phyloP scores from a whole-genome alignment of 768 basidiomycete genomes.

The Neoboletus magnificus region DNA sequence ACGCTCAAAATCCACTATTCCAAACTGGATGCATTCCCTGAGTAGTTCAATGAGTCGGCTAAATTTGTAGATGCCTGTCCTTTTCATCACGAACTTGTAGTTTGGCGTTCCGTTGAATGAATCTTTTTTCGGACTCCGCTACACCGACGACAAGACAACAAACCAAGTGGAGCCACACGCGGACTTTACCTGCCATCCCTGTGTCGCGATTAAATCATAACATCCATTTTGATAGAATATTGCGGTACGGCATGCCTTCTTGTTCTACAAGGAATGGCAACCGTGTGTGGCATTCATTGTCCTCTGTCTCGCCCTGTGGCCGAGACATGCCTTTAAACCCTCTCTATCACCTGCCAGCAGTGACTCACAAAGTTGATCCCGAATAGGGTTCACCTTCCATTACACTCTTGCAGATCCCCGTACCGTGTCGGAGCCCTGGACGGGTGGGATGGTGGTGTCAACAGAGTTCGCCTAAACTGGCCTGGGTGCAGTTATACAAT shows the following conservation, averaged over 20 bases:
- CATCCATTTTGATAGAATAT: slow-evolving; percentile 10
- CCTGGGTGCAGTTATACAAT: slow-evolving; percentile 14
- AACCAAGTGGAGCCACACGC: slow-evolving; percentile 3
- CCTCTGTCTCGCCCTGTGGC: slow-evolving; percentile 5
- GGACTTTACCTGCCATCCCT: slow-evolving; percentile 11
- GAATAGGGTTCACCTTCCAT: slow-evolving; percentile 11
- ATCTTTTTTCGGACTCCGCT: neutral
- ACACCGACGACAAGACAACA: neutral
- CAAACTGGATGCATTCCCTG: neutral
- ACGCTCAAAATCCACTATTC: neutral
- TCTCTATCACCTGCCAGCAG: neutral
- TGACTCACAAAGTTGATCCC: slow-evolving; percentile 5
- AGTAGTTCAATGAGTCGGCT: neutral
- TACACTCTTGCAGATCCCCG: slow-evolving; percentile 16
- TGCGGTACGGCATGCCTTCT: slow-evolving; percentile 5
- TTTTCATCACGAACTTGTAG: neutral
- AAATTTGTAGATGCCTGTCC: slow-evolving; percentile 1
- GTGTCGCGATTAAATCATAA: neutral
- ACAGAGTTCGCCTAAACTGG: slow-evolving; percentile 14
- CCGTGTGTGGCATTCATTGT: slow-evolving; percentile 2
- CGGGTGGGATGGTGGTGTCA: slow-evolving; percentile 10
- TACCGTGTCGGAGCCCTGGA: slow-evolving; percentile 14
- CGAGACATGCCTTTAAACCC: slow-evolving; percentile 9
- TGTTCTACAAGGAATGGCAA: slow-evolving; percentile 4
- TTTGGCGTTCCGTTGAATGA: neutral